phyloP scores from a whole-genome alignment of 352 stramenopile genomes.

The Pythium angustatum region DNA sequence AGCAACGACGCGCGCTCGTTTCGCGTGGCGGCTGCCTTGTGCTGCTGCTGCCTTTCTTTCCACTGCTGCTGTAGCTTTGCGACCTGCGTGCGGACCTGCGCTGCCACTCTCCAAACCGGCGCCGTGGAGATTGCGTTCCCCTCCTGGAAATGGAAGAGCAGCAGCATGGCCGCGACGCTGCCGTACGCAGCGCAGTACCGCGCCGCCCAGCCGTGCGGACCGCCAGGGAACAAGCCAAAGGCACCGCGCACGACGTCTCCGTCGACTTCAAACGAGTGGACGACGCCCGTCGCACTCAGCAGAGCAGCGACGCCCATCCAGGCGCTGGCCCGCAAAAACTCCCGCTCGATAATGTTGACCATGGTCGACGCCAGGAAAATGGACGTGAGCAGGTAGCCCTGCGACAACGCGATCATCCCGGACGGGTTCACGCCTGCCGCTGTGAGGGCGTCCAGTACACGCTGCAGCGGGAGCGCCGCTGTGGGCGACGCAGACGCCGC shows the following conservation, averaged over 20 bases:
- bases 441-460: conserved; percentile 31
- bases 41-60: not conserved
- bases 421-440: conserved; percentile 35
- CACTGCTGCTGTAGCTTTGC: not conserved
- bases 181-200: conserved; percentile 26
- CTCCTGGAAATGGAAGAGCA: conserved; percentile 37
- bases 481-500: not conserved
- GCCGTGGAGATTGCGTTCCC: conserved; percentile 27
- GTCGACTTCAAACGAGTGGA: conserved; percentile 48
- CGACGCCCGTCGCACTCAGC: conserved; percentile 35
- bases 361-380: conserved; percentile 51
- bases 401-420: conserved; percentile 44
- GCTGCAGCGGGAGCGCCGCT: conserved; percentile 18
- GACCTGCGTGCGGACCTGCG: not conserved
- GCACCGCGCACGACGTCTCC: conserved; percentile 28
- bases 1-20: conserved; percentile 11
- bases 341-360: conserved; percentile 51
- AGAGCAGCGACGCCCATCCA: conserved; percentile 40
- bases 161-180: conserved; percentile 24
- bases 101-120: conserved; percentile 6
- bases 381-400: conserved; percentile 46
- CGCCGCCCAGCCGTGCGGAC: conserved; percentile 23
- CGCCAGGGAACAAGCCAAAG: conserved; percentile 34
- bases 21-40: not conserved
- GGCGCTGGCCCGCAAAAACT: conserved; percentile 37